phyloP scores from a whole-genome alignment of 2,329 filamentous ascomycete species.

The Ascochyta viciae-villosae region DNA sequence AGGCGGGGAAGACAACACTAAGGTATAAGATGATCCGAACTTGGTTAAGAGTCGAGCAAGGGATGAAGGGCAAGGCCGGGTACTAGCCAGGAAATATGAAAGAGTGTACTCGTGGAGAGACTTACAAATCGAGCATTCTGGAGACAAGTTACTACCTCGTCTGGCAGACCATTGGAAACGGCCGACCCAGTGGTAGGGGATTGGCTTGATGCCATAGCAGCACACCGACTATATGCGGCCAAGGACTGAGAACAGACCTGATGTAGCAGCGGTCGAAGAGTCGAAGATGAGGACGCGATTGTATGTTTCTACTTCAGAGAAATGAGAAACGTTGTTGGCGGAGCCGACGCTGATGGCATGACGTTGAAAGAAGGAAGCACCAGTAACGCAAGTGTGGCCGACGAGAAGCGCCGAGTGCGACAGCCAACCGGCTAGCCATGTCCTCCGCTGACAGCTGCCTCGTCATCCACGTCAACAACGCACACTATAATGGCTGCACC shows the following conservation, averaged over 20 bases:
- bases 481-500: constrained; percentile 37
- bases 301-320: background rate
- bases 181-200: no score
- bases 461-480: constrained; percentile 19
- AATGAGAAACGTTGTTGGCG: constrained; percentile 2
- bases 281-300: background rate
- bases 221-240: background rate
- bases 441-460: constrained; percentile 13
- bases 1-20: background rate
- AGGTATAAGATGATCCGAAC: background rate
- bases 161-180: constrained; percentile 65
- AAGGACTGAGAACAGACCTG: background rate
- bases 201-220: background rate
- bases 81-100: background rate
- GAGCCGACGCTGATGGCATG: constrained; percentile 6
- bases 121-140: constrained; percentile 92
- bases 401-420: constrained; percentile 14
- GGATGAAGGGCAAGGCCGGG: background rate
- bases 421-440: constrained; percentile 16
- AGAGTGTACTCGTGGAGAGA: constrained; percentile 7
- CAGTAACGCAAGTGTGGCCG: constrained; percentile 11
- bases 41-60: constrained; percentile 9
- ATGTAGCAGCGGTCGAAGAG: background rate
- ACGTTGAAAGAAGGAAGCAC: constrained; percentile 17
- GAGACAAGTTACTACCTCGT: constrained; percentile 87